Conservation (phyloP, 306 rosid genomes). For the Castanospermum australe region DNA sequence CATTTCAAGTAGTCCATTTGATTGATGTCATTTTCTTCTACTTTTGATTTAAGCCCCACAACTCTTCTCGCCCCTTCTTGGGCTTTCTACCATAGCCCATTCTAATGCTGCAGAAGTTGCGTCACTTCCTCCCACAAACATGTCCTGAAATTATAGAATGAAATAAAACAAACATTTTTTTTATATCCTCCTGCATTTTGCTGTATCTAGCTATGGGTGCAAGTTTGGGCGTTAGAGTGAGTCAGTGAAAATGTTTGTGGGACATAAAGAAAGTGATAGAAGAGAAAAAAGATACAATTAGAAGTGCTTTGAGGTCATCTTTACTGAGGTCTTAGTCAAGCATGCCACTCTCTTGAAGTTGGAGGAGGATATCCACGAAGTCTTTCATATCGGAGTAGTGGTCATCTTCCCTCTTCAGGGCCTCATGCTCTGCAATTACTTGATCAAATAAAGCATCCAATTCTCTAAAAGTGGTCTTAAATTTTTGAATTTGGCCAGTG, state of each 20-base stretch:
- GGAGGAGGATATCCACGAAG: slow-evolving; percentile 16
- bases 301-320: background rate
- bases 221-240: too few species aligned
- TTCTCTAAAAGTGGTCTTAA: background rate
- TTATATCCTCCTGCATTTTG: too few species aligned
- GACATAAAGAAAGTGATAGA: background rate
- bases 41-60: slow-evolving; percentile 36
- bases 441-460: background rate
- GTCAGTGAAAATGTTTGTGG: too few species aligned
- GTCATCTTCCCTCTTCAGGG: background rate
- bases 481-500: background rate
- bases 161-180: background rate
- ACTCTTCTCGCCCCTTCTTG: slow-evolving; percentile 55
- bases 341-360: background rate
- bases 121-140: slow-evolving; percentile 45
- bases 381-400: background rate
- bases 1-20: slow-evolving; percentile 52
- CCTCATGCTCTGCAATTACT: background rate
- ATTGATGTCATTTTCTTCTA: slow-evolving; percentile 33
- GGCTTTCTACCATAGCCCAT: slow-evolving; percentile 55
- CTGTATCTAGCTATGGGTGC: too few species aligned
- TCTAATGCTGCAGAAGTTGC: slow-evolving; percentile 38
- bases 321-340: background rate
- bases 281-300: background rate
- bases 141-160: slow-evolving; percentile 39